Evolutionary conservation across 208 protist species (phyloP), one percentile per base, ranked within the genome.

Genomic region (Trypanosoma melophagium): DNA sequence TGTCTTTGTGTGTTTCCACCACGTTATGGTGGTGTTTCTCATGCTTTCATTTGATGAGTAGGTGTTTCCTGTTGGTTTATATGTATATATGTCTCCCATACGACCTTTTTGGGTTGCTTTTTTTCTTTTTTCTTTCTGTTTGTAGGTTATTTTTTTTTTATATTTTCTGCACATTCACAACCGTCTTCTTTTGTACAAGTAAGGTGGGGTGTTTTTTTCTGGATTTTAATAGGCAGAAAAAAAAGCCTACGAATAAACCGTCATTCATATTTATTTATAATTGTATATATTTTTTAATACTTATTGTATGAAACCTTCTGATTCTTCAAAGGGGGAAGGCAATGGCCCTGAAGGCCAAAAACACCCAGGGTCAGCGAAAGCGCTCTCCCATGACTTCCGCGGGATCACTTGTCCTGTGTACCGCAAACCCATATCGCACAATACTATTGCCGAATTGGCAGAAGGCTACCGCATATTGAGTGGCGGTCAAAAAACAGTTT

Each of bases 381-480:
- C 28, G 5, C 3, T 35, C 28, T 1, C 28, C 5, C 28, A 35
- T 5, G 51, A 62, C 25, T 55, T 79, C n/a, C 58, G 70, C 2
- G 61, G 69, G 19, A 73, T 76, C 41, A 57, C 68, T 64, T 64
- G 65, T 42, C 74, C 79, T n/a, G 45, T 74, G 22, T 77, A 73
- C 59, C 74, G 75, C 41, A 68, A 60, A 14, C n/a, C 10, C 10
- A 59, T 99, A 24, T 90, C 96, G n/a, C 94, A 98, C 73, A 97
- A 99, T 74, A 92, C 99, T 76, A 93, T 99, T 25, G 93, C 92
- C 17, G 98, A 99, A 83, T 99, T 98, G 80, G 98, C 98, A 81
- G 98, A 99, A 80, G 98, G 98, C 9, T 99, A 99, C 83, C 94
- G 93, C 54, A 84, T 99, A 9, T 99, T 99, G 65, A 98, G 99